Evolutionary conservation across 1,284 basidiomycete genomes (phyloP).

Genomic region (Agroathelia rolfsii): DNA sequence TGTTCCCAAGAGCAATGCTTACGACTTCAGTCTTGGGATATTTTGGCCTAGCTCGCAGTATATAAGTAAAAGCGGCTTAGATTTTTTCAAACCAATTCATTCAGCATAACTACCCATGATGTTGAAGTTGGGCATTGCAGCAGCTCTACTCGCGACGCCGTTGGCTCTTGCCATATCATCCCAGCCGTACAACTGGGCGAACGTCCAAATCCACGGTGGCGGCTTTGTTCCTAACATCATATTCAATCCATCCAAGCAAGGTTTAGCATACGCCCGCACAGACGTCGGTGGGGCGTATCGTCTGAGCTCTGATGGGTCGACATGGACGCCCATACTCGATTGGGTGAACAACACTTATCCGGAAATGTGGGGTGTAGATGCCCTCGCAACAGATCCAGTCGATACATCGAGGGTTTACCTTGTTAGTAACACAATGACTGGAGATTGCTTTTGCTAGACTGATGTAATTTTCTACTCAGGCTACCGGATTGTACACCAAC

Average conservation of each 20-base stretch:
- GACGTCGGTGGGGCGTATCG: conserved; percentile 59
- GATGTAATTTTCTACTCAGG: conserved; percentile 30
- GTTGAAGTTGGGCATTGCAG: too few relatives aligned
- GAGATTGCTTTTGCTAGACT: too few relatives aligned
- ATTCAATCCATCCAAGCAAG: conserved; percentile 47
- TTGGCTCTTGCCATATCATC: conserved; percentile 30
- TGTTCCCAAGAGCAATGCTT: too few relatives aligned
- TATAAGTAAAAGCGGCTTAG: too few relatives aligned
- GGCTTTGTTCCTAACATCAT: conserved; percentile 48
- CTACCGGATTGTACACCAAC: conserved; percentile 59
- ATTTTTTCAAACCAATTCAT: too few relatives aligned
- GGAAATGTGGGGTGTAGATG: conserved; percentile 61
- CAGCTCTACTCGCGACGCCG: too few relatives aligned
- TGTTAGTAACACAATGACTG: conserved; percentile 16
- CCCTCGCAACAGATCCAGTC: conserved; percentile 52
- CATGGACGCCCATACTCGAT: conserved; percentile 54
- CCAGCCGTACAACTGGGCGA: conserved; percentile 51
- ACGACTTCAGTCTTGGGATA: too few relatives aligned
- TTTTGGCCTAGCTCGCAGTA: too few relatives aligned
- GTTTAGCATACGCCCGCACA: conserved; percentile 55
- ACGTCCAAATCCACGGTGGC: conserved; percentile 48
- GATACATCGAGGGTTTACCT: conserved; percentile 45
- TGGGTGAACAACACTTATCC: conserved; percentile 44
- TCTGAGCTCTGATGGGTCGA: conserved; percentile 46
- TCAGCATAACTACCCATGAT: too few relatives aligned